phyloP scores from a whole-genome alignment of 208 protist genomes.

The Leishmania tropica region DNA sequence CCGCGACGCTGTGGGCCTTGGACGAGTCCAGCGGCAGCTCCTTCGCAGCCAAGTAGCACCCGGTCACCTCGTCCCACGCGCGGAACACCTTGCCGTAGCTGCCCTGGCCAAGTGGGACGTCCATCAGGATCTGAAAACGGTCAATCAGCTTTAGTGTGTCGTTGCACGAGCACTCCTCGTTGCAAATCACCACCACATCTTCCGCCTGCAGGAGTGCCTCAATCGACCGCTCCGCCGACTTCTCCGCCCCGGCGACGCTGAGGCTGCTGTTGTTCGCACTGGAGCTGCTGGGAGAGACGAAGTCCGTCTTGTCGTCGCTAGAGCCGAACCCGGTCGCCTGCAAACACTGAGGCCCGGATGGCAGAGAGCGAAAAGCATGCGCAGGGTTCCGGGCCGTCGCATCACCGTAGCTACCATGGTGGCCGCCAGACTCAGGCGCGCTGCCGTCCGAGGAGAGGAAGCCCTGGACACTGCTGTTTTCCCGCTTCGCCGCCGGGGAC shows the following conservation, averaged over 20 bases:
- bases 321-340: background rate
- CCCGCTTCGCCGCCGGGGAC: background rate
- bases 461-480: background rate
- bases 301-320: background rate
- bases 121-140: conserved; percentile 50
- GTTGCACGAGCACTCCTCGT: conserved; percentile 48
- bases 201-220: conserved; percentile 50
- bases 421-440: background rate
- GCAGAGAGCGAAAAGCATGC: conserved; percentile 22
- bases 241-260: background rate
- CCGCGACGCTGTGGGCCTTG: conserved; percentile 28
- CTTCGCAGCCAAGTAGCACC: conserved; percentile 72
- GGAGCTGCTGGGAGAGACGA: background rate
- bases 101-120: conserved; percentile 44
- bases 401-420: background rate
- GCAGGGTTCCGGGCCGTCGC: background rate
- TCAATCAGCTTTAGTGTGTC: conserved; percentile 49
- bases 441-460: conserved; percentile 8
- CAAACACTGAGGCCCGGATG: background rate
- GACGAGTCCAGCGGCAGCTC: conserved; percentile 49
- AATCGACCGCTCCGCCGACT: conserved; percentile 25
- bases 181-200: conserved; percentile 67
- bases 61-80: conserved; percentile 62
- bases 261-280: background rate
- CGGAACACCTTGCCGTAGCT: conserved; percentile 61